Percentiles rank a stretch among this genome's conserved stretches.
Conservation (phyloP, 805 yeast species). For the Zygotorulaspora chibaensis region DNA sequence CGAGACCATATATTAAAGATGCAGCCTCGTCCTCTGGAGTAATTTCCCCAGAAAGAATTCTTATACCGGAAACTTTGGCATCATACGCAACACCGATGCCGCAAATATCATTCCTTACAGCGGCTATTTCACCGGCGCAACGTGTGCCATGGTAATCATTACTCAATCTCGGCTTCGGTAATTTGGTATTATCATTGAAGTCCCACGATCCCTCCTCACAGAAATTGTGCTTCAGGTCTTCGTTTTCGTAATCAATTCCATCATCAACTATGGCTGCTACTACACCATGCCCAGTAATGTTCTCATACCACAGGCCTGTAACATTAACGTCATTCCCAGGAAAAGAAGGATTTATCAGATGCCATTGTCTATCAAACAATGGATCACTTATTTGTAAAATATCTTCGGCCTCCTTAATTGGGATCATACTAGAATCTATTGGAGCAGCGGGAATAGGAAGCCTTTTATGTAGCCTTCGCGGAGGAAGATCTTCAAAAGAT, state of each 20-base stretch:
- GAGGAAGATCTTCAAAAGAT: slow-evolving; percentile 53
- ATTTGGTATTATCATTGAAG: slow-evolving; percentile 67
- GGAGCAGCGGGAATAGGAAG: slow-evolving; percentile 48
- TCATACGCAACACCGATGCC: slow-evolving; percentile 97
- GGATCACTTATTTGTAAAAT: slow-evolving; percentile 75
- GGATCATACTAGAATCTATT: slow-evolving; percentile 49
- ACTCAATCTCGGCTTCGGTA: slow-evolving; percentile 73
- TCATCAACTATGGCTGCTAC: slow-evolving; percentile 91
- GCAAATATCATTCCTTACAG: slow-evolving; percentile 79
- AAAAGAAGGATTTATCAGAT: slow-evolving; percentile 64
- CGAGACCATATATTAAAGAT: slow-evolving; percentile 74
- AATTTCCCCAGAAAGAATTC: slow-evolving; percentile 78
- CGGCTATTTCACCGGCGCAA: slow-evolving; percentile 97
- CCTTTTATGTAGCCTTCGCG: slow-evolving; percentile 51
- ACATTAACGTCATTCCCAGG: slow-evolving; percentile 88
- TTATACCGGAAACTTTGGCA: slow-evolving; percentile 81
- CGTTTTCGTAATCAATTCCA: slow-evolving; percentile 79
- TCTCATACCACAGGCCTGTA: slow-evolving; percentile 75
- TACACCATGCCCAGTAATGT: slow-evolving; percentile 75
- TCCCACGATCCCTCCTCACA: slow-evolving; percentile 86
- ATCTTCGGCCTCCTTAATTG: slow-evolving; percentile 44
- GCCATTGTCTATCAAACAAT: slow-evolving; percentile 84
- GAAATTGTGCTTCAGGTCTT: slow-evolving; percentile 68
- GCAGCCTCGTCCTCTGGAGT: slow-evolving; percentile 88
- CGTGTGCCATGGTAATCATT: slow-evolving; percentile 96